Base-by-base conservation (phyloP, 2,329 filamentous ascomycete genomes). In the Aspergillus piperis region DNA sequence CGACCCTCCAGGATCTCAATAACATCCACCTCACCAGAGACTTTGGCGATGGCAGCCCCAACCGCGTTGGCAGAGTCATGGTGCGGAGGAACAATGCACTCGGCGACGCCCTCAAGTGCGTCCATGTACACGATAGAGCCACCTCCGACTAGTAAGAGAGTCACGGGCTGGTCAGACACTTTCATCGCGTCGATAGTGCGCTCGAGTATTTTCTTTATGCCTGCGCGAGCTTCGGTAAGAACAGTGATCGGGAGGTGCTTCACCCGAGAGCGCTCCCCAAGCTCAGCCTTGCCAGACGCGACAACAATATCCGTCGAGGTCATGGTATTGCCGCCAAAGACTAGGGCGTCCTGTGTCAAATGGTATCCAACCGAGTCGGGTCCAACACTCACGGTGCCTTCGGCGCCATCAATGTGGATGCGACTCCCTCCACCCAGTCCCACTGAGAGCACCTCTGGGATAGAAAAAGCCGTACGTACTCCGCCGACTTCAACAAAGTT, bases 41-140 rank as follows among this genome's bases (percentile, higher is more conserved):
- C 80, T 56, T 83, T 83, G 2, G 82, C 83, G 32, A 85, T 85
- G 0, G 85, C 85, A 0, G 85, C 85, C 5, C 85, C 85, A 2
- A 88, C 82, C 0, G 85, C 85, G 68, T 87, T 88, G 3, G 85
- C 85, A 0, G 82, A 83, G 58, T 83, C 83, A 30, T 83, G 77
- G 53, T 81, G 82, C 2, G 80, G 77, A 0, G 85, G 85, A 4
- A 78, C 74, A 7, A 83, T 81, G 58, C 82, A 80, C 62, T 82
- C 75, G 6, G 78, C 76, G 0, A 85, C 84, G 0, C 83, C 83
- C 0, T 76, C 72, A 6, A 87, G 75, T 0, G 74, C 66, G 5
- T 81, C 75, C 1, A 81, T 79, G 2, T 82, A 80, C 2, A 86
- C 70, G 0, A 87, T 76, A 0, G 82, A 81, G 4, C 85, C 85